A percentile compares a stretch with the other conserved stretches of the same genome.
Conservation (phyloP, 2,329 filamentous ascomycete species). For the Cyanodermella asteris region DNA sequence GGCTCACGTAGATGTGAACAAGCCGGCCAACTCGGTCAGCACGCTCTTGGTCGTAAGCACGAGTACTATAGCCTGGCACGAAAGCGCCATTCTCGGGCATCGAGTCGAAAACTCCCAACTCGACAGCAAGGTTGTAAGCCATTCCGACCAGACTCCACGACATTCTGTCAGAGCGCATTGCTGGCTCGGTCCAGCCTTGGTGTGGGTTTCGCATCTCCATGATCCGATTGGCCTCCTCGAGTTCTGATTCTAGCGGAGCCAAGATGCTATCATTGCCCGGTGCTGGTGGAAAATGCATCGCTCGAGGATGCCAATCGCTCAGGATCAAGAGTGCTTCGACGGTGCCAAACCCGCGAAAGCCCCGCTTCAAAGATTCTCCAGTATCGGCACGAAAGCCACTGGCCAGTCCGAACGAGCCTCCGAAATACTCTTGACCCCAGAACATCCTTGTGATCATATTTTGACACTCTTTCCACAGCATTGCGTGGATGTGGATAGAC, state of each 20-base stretch:
- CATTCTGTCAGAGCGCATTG: constrained; percentile 86
- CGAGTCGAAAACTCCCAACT: constrained; percentile 86
- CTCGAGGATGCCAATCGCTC: constrained; percentile 91
- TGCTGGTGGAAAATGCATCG: constrained; percentile 69
- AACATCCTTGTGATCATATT: constrained; percentile 90
- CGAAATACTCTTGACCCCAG: constrained; percentile 92
- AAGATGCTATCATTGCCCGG: constrained; percentile 43
- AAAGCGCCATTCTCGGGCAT: constrained; percentile 3
- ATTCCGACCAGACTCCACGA: constrained; percentile 95
- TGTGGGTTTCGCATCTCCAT: constrained; percentile 20
- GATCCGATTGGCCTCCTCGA: constrained; percentile 17
- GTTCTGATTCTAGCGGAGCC: constrained; percentile 45
- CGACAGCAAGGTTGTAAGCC: constrained; percentile 71
- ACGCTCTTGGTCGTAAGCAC: constrained; percentile 57
- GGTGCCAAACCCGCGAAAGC: constrained; percentile 60
- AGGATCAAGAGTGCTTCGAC: constrained; percentile 59
- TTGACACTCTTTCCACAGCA: constrained; percentile 81
- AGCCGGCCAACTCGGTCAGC: constrained; percentile 66
- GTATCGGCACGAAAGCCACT: no score
- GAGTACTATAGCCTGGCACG: constrained; percentile 12
- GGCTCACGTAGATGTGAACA: constrained; percentile 74
- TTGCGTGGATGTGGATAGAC: constrained; percentile 80
- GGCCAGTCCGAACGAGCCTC: no score
- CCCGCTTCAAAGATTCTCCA: no score
- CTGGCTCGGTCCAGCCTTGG: constrained; percentile 78